phyloP scores from a whole-genome alignment of 2,329 filamentous ascomycete species.

The Trichocomaceae sp. region DNA sequence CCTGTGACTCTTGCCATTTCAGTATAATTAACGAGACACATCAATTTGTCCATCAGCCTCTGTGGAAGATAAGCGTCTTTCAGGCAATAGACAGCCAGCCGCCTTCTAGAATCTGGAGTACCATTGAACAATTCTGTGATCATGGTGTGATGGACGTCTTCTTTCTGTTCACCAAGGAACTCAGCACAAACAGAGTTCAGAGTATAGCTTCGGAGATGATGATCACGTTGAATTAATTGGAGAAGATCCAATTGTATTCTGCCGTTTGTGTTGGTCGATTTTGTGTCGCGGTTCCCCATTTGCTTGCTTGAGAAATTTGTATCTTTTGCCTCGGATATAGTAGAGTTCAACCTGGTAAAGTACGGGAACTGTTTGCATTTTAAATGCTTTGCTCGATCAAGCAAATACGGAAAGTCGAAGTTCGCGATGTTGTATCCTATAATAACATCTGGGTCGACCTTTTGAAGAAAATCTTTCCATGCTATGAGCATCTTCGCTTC shows the following conservation, averaged over 20 bases:
- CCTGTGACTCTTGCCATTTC: constrained; percentile 99
- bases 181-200: constrained; percentile 93
- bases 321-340: constrained; percentile 65
- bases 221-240: constrained; percentile 90
- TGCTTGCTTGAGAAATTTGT: constrained; percentile 95
- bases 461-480: constrained; percentile 84
- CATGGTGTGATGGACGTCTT: constrained; percentile 98
- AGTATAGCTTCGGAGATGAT: constrained; percentile 93
- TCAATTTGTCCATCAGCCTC: constrained; percentile 91
- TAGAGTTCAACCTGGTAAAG: constrained; percentile 71
- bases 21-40: constrained; percentile 97
- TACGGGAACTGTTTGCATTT: constrained; percentile 76
- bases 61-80: constrained; percentile 97
- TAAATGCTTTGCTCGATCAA: constrained; percentile 79
- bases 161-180: constrained; percentile 94
- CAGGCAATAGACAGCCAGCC: constrained; percentile 89
- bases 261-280: constrained; percentile 89
- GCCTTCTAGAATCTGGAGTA: constrained; percentile 81
- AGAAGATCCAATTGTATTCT: constrained; percentile 86
- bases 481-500: constrained; percentile 87
- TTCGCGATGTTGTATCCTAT: constrained; percentile 99
- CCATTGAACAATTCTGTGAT: constrained; percentile 98
- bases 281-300: constrained; percentile 93
- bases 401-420: constrained; percentile 95
- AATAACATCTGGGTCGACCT: constrained; percentile 92